These are phyloP conservation scores for Fomitopsis serialis DNA, from an alignment of 768 basidiomycete species.

Conservation along the genomic window DNA sequence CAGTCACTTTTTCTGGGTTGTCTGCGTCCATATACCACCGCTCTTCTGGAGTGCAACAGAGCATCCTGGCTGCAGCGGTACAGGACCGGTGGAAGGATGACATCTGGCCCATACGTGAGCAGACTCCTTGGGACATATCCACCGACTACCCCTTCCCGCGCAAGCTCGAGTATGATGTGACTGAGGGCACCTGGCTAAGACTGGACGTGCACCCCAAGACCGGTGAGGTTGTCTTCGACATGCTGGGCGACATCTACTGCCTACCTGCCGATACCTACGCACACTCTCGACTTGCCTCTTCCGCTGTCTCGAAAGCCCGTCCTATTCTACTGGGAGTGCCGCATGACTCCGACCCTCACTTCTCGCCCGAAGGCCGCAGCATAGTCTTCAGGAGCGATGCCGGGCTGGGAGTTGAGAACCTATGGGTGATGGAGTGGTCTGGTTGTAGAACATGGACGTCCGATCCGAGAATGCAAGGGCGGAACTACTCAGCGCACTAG, in stretches of 20 bases:
- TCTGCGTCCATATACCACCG: not conserved
- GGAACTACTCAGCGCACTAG: slow-evolving; percentile 32
- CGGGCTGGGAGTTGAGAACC: slow-evolving; percentile 67
- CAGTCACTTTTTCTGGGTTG: slow-evolving; percentile 4
- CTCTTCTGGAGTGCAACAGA: not conserved
- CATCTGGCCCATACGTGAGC: slow-evolving; percentile 57
- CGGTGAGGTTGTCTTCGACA: slow-evolving; percentile 71
- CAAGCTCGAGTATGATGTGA: slow-evolving; percentile 59
- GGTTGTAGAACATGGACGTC: slow-evolving; percentile 61
- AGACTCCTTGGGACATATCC: slow-evolving; percentile 66
- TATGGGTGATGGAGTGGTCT: slow-evolving; percentile 64
- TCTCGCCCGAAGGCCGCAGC: slow-evolving; percentile 60
- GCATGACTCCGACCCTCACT: slow-evolving; percentile 67
- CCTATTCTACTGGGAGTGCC: slow-evolving; percentile 63
- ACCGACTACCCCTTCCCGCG: slow-evolving; percentile 70
- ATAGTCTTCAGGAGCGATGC: slow-evolving; percentile 73
- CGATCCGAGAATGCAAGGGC: slow-evolving; percentile 25
- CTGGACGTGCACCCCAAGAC: slow-evolving; percentile 66
- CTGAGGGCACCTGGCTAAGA: slow-evolving; percentile 72
- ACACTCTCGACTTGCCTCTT: slow-evolving; percentile 21
- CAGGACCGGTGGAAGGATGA: slow-evolving; percentile 42
- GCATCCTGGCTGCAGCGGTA: not conserved
- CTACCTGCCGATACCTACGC: slow-evolving; percentile 42
- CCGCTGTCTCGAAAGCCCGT: slow-evolving; percentile 35
- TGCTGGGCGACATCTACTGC: slow-evolving; percentile 72